Percentiles rank a stretch among this genome's conserved stretches.
phyloP scores from a whole-genome alignment of 1,284 basidiomycete species.

The Cutaneotrichosporon sp. region DNA sequence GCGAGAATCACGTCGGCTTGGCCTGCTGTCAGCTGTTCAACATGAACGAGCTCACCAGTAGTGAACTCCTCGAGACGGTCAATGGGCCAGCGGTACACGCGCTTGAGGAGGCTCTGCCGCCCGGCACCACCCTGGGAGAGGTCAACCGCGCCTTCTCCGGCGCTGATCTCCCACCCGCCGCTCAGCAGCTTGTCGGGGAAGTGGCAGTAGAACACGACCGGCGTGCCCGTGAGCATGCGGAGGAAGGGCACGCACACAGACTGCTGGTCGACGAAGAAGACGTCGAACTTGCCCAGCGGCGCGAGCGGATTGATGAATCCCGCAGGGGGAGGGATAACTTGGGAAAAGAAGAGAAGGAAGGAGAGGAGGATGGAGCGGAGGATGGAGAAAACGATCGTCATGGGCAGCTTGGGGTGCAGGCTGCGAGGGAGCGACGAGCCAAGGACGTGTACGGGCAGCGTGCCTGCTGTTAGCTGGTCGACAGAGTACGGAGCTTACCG shows the following conservation, averaged over 20 bases:
- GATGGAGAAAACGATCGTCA: slow-evolving; percentile 78
- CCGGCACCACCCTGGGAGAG: slow-evolving; percentile 61
- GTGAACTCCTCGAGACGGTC: slow-evolving; percentile 88
- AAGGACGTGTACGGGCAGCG: slow-evolving; percentile 76
- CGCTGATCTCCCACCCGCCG: slow-evolving; percentile 45
- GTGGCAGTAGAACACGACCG: slow-evolving; percentile 96
- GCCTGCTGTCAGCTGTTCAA: slow-evolving; percentile 54
- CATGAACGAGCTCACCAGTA: slow-evolving; percentile 64
- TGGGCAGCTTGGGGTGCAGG: slow-evolving; percentile 71
- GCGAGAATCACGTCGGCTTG: slow-evolving; percentile 88
- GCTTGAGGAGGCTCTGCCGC: slow-evolving; percentile 61
- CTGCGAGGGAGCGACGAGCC: slow-evolving; percentile 76
- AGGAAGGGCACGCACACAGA: slow-evolving; percentile 87
- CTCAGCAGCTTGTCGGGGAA: slow-evolving; percentile 91
- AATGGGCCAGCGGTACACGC: slow-evolving; percentile 81
- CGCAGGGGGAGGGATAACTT: slow-evolving; percentile 41
- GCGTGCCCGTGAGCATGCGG: slow-evolving; percentile 65
- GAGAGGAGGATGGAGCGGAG: slow-evolving; percentile 82
- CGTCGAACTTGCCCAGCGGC: slow-evolving; percentile 62
- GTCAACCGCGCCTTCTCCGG: slow-evolving; percentile 56
- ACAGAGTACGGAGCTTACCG: slow-evolving; percentile 58
- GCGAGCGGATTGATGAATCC: slow-evolving; percentile 44
- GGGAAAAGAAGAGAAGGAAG: slow-evolving; percentile 61
- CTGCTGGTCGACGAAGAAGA: slow-evolving; percentile 94
- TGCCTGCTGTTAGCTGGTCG: slow-evolving; percentile 62